These are phyloP conservation scores for Cucumis cinereus DNA, from an alignment of 306 rosid genomes.

Conservation along the genomic window DNA sequence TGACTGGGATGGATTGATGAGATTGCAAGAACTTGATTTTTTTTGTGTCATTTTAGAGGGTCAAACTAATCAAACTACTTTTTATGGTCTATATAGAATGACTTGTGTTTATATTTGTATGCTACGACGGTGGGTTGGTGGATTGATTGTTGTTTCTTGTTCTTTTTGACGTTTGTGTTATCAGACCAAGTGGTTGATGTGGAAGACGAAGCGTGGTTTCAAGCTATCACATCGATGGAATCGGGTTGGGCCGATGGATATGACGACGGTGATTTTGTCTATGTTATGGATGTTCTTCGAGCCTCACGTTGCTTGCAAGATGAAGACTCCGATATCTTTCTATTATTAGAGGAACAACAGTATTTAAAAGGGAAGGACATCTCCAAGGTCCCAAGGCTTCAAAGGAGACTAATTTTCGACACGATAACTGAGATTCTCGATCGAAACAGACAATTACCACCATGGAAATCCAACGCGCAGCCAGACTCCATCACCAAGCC, in stretches of 20 bases:
- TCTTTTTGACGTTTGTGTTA: not conserved
- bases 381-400: conserved; percentile 34
- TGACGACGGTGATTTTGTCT: conserved; percentile 46
- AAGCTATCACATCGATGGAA: conserved; percentile 26
- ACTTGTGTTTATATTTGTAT: not conserved
- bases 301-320: conserved; percentile 50
- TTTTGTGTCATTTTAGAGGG: not conserved
- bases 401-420: conserved; percentile 63
- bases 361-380: conserved; percentile 54
- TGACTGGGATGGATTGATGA: not conserved
- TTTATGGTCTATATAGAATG: not conserved
- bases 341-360: conserved; percentile 60
- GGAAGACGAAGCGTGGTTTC: conserved; percentile 63
- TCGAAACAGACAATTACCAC: conserved; percentile 46
- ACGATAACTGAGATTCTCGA: conserved; percentile 45
- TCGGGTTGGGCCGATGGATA: conserved; percentile 29
- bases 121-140: too few species aligned
- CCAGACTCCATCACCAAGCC: conserved; percentile 7
- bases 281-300: conserved; percentile 54
- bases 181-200: conserved; percentile 48
- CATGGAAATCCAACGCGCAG: conserved; percentile 44
- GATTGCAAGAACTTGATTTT: not conserved
- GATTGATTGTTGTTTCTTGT: not conserved
- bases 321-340: conserved; percentile 45
- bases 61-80: not conserved